Evolutionary conservation across 768 basidiomycete genomes (phyloP), one percentile per base, ranked within the genome.

Genomic region (Fomitopsis serialis): DNA sequence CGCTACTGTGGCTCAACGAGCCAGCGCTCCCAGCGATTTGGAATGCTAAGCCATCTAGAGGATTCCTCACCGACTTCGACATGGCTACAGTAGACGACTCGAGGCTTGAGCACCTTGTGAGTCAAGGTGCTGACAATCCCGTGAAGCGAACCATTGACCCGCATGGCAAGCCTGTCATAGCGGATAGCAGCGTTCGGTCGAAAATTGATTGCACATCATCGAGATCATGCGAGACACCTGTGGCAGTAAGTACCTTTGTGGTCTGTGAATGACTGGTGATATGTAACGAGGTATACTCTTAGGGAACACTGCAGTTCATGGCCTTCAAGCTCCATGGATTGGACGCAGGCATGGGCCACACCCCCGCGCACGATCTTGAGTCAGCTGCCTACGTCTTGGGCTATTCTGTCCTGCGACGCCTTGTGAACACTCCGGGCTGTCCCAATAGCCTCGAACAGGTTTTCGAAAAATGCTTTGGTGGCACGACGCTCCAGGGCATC

Each of bases 11-110:
- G 22, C 32, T 7, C 10, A n/a, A n/a, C n/a, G 2, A 48, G n/a
- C n/a, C n/a, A n/a, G n/a, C n/a, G n/a, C n/a, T n/a, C n/a, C n/a
- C n/a, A n/a, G n/a, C n/a, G n/a, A n/a, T n/a, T n/a, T n/a, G n/a
- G n/a, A n/a, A n/a, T n/a, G n/a, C n/a, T n/a, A n/a, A n/a, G n/a
- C n/a, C n/a, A n/a, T n/a, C n/a, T n/a, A 22, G 21, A 42, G 15
- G 12, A 32, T 32, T 32, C 54, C 52, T 17, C 50, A 32, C 29
- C 11, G 29, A 32, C 29, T 32, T 6, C 29, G 29, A 32, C 29
- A 32, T 32, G 29, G 29, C 69, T 68, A 1, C 70, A 66, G 37
- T 19, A 71, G 45, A 70, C 60, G 15, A 70, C 70, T 45, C 48
- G 11, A 6, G 5, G 29, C 29, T 5, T 11, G 29, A 32, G 5